phyloP scores from a whole-genome alignment of 495 filamentous ascomycete genomes.

The Trichoderma orchidacearum region DNA sequence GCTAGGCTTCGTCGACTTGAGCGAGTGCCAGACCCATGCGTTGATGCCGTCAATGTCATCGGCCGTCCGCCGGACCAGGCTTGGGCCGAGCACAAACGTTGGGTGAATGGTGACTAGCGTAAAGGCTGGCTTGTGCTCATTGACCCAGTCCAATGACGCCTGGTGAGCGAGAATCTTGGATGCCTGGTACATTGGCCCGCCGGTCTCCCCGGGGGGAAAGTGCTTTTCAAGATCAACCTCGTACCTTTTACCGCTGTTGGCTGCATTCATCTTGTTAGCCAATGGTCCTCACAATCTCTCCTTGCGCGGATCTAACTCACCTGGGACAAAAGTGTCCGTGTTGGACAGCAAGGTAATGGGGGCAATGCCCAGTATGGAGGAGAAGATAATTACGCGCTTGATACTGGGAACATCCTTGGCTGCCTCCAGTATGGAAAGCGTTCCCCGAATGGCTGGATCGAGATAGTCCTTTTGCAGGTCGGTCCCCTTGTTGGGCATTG shows the following conservation, averaged over 20 bases:
- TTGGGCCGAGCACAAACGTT: constrained; percentile 39
- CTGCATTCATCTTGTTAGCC: constrained; percentile 8
- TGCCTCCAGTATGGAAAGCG: constrained; percentile 30
- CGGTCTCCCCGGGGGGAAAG: constrained; percentile 8
- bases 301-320: no score
- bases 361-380: constrained; percentile 5
- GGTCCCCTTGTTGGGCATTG: constrained; percentile 23
- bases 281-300: background rate
- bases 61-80: constrained; percentile 10
- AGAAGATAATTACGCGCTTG: constrained; percentile 36
- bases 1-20: constrained; percentile 9
- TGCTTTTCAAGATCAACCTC: constrained; percentile 9
- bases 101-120: constrained; percentile 32
- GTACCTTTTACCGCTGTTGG: constrained; percentile 19
- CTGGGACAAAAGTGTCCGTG: background rate
- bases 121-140: constrained; percentile 27
- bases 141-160: constrained; percentile 35
- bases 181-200: constrained; percentile 26
- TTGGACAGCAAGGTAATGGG: background rate
- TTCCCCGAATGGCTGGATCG: constrained; percentile 35
- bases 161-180: constrained; percentile 33
- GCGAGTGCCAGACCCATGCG: constrained; percentile 14
- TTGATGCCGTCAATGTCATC: constrained; percentile 20
- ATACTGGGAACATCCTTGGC: constrained; percentile 21
- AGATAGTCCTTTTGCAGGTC: constrained; percentile 33